Percentiles rank a stretch among this genome's conserved stretches.
phyloP scores from a whole-genome alignment of 352 stramenopile genomes.

The Elongisporangium anandrum region DNA sequence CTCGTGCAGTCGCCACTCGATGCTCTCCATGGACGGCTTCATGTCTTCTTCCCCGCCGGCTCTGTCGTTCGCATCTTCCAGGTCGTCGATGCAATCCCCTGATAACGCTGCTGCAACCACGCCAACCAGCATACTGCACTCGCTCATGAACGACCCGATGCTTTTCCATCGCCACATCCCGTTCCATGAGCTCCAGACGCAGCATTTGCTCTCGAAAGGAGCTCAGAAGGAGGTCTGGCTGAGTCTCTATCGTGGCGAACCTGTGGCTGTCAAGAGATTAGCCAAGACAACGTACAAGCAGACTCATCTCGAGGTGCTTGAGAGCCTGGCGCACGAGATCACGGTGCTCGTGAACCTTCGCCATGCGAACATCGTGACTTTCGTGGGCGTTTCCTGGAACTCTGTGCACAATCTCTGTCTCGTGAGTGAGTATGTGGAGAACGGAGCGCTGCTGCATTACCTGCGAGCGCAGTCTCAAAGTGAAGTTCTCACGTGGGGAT shows the following conservation, averaged over 20 bases:
- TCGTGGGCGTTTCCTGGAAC: conserved; percentile 37
- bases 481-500: conserved; percentile 26
- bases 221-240: conserved; percentile 29
- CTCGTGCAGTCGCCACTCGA: conserved; percentile 1
- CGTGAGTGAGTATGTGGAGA: conserved; percentile 40
- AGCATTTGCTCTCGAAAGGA: conserved; percentile 21
- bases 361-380: conserved; percentile 34
- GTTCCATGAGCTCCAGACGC: conserved; percentile 33
- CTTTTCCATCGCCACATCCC: conserved; percentile 18
- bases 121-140: conserved; percentile 10
- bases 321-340: conserved; percentile 33
- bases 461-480: conserved; percentile 18
- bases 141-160: conserved; percentile 16
- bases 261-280: conserved; percentile 38
- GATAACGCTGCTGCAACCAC: not conserved
- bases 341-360: conserved; percentile 19
- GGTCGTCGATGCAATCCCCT: conserved; percentile 4
- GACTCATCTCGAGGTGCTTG: conserved; percentile 12
- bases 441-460: conserved; percentile 30
- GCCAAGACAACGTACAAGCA: conserved; percentile 12
- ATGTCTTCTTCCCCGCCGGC: conserved; percentile 7
- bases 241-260: conserved; percentile 17
- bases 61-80: conserved; percentile 15
- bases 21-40: conserved; percentile 1
- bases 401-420: conserved; percentile 36